phyloP scores from a whole-genome alignment of 2,329 filamentous ascomycete genomes.

The Lithohypha guttulata region DNA sequence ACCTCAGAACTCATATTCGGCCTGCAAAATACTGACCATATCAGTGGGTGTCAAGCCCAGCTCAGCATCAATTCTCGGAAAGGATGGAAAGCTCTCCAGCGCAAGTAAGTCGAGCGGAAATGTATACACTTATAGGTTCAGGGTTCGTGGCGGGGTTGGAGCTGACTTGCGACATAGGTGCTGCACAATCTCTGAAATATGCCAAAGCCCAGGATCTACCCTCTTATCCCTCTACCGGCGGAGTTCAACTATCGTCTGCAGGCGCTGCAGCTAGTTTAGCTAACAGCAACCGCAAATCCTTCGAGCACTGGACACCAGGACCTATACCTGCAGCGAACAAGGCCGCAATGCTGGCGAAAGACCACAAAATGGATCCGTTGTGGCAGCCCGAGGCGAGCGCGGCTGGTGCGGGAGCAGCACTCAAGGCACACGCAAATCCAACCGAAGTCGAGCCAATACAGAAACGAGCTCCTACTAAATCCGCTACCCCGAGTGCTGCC shows the following conservation, averaged over 20 bases:
- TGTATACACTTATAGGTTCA: too few species aligned
- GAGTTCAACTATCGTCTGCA: conserved; percentile 48
- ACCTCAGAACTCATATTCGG: too few species aligned
- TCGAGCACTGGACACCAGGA: conserved; percentile 57
- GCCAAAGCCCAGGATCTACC: conserved; percentile 63
- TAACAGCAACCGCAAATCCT: conserved; percentile 56
- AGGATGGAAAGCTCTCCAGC: conserved; percentile 47
- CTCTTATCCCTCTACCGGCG: conserved; percentile 58
- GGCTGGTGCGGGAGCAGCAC: conserved; percentile 63
- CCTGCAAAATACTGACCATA: too few species aligned
- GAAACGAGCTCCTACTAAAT: conserved; percentile 35
- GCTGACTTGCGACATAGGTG: conserved; percentile 34
- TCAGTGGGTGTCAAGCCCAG: too few species aligned
- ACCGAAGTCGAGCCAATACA: conserved; percentile 36
- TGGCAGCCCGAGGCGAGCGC: conserved; percentile 55
- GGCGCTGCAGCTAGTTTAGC: conserved; percentile 65
- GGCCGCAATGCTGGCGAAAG: conserved; percentile 48
- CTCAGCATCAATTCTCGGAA: conserved; percentile 33
- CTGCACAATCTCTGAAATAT: conserved; percentile 56
- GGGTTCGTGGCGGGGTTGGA: not conserved
- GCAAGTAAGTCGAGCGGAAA: too few species aligned
- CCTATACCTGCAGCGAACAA: conserved; percentile 49
- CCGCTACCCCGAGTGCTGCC: conserved; percentile 35
- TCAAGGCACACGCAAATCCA: conserved; percentile 50
- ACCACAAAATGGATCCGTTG: conserved; percentile 49